phyloP scores from a whole-genome alignment of 306 rosid species.

The peach (Prunus persica) region DNA sequence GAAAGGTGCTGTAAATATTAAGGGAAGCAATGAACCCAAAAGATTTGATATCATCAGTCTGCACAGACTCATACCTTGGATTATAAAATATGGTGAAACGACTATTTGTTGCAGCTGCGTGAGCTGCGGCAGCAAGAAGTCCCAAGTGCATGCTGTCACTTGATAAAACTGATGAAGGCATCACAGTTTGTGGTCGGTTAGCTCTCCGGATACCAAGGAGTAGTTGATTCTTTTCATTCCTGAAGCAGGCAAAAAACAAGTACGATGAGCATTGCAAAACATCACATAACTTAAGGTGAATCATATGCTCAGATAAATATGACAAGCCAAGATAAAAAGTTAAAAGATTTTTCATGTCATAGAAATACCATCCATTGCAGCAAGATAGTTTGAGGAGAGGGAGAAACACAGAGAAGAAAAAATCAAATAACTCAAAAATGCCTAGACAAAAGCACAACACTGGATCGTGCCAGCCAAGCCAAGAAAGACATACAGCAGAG shows the following conservation, averaged over 20 bases:
- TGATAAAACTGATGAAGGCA: constrained; percentile 97
- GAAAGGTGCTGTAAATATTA: not conserved
- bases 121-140: constrained; percentile 99
- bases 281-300: not conserved
- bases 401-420: not conserved
- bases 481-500: not conserved
- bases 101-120: constrained; percentile 95
- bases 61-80: constrained; percentile 59
- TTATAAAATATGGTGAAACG: constrained; percentile 95
- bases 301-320: not conserved
- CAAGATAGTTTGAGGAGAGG: not conserved
- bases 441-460: not conserved
- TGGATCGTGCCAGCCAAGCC: not conserved
- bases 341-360: no score
- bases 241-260: constrained; percentile 18
- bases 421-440: not conserved
- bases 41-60: not conserved
- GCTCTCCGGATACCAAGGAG: constrained; percentile 93
- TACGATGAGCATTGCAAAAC: not conserved
- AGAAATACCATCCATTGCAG: not conserved
- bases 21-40: not conserved
- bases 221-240: constrained; percentile 96
- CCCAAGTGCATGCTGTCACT: constrained; percentile 99
- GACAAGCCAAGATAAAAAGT: no score
- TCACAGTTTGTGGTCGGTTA: constrained; percentile 87